Base-by-base conservation (phyloP, 495 filamentous ascomycete genomes). In the Achaetomiella virescens region DNA sequence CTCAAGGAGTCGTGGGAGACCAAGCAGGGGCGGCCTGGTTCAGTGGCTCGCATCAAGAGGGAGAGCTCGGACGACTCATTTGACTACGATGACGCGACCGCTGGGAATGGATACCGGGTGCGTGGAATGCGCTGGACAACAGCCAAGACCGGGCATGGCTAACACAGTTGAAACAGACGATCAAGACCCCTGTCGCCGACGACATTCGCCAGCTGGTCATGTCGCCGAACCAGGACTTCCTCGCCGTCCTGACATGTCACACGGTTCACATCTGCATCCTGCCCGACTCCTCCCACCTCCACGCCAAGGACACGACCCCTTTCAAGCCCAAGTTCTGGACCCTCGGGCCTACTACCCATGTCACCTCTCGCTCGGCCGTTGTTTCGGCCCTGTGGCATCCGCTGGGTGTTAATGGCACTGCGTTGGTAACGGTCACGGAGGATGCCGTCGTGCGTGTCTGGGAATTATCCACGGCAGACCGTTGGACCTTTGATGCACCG, bases 361-460 rank as follows among this genome's bases (percentile, higher is more conserved):
- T 96, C 25, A 83, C 89, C 55, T 85, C 90, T 22, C 81, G 90
- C 60, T 79, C 89, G 1, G 81, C 87, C 0, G 76, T 96, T 18
- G 83, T 82, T 0, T 89, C 87, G 6, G 83, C 85, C 10, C 49
- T 95, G 55, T 96, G 90, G 90, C 91, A 96, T 73, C 91, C 91
- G 0, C 76, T 95, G 1, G 89, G 90, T 0, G 77, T 87, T 11
- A 78, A 79, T 53, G 81, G 84, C 25, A 84, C 81, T 18, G 85
- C 85, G 45, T 72, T 96, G 10, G 87, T 95, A 2, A 96, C 91
- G 0, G 78, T 95, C 43, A 95, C 91, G 5, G 80, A 81, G 38
- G 91, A 95, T 66, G 89, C 90, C 9, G 82, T 89, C 8, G 87
- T 95, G 15, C 83, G 91, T 14, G 70, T 95, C 29, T 96, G 91